Conservation (phyloP, 768 basidiomycete species). For the Xerocomellus chrysenteron region DNA sequence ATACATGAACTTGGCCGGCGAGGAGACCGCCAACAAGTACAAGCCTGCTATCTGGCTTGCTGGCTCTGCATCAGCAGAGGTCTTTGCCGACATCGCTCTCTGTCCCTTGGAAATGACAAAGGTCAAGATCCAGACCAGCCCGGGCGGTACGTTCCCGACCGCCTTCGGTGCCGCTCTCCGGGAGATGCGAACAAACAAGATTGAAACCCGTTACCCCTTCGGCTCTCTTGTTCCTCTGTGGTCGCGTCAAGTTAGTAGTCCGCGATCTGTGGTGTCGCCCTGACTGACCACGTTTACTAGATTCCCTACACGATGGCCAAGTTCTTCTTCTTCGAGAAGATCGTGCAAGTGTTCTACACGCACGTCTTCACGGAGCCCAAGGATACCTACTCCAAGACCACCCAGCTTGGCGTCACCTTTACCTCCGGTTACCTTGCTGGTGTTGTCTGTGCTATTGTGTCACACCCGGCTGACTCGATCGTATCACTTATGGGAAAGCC, state of each 20-base stretch:
- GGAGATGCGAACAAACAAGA: constrained; percentile 64
- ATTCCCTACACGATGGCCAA: constrained; percentile 99
- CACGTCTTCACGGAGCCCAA: constrained; percentile 81
- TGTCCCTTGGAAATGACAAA: constrained; percentile 95
- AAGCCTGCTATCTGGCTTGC: constrained; percentile 91
- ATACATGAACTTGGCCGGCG: constrained; percentile 88
- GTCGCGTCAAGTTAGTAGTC: constrained; percentile 70
- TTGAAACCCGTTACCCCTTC: constrained; percentile 81
- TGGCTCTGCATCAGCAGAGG: constrained; percentile 91
- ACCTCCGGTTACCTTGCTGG: constrained; percentile 92
- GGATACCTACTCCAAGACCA: constrained; percentile 73
- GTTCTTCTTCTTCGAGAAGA: constrained; percentile 94
- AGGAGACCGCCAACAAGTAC: constrained; percentile 75
- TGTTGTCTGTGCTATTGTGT: constrained; percentile 94
- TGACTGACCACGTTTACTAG: constrained; percentile 36
- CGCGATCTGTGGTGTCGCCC: no score
- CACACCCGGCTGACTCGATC: constrained; percentile 92
- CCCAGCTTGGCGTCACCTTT: constrained; percentile 88
- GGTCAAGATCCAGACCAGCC: constrained; percentile 85
- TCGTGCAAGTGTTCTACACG: constrained; percentile 84
- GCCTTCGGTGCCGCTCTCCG: constrained; percentile 66
- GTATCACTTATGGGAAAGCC: constrained; percentile 94
- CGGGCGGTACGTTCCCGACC: constrained; percentile 73
- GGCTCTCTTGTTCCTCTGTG: constrained; percentile 83
- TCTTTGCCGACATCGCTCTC: constrained; percentile 94